Evolutionary conservation across 768 basidiomycete species (phyloP).

Genomic region (Trametes elegans): DNA sequence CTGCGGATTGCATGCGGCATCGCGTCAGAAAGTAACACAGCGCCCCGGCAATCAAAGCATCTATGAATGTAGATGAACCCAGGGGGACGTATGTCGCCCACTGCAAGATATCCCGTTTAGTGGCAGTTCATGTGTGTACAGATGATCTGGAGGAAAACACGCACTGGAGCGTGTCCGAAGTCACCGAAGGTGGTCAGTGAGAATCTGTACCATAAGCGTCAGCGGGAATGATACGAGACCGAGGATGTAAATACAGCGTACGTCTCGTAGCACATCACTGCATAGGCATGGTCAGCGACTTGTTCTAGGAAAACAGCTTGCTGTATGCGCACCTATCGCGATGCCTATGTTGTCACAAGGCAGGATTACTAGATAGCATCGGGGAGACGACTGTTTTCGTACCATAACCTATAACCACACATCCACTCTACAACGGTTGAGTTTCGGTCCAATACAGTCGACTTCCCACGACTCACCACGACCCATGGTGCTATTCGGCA

Average conservation of each 20-base stretch:
- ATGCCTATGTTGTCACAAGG: no score
- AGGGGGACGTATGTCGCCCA: conserved; percentile 22
- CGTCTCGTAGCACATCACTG: conserved; percentile 18
- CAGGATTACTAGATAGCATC: no score
- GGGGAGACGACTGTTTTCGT: no score
- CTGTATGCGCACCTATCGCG: background rate
- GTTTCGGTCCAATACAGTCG: no score
- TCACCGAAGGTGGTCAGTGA: conserved; percentile 4
- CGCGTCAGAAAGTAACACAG: conserved; percentile 21
- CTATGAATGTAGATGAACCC: conserved; percentile 12
- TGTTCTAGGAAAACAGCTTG: background rate
- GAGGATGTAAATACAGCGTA: background rate
- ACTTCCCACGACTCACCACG: background rate
- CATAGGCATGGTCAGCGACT: background rate
- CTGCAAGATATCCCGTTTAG: no score
- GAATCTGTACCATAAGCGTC: background rate
- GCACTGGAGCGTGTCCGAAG: conserved; percentile 1
- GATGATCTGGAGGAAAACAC: background rate
- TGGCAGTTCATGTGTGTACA: no score
- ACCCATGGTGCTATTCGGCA: conserved; percentile 6
- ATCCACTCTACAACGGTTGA: conserved; percentile 6
- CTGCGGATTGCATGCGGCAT: conserved; percentile 11
- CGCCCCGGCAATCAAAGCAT: conserved; percentile 17
- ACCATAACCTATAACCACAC: conserved; percentile 17
- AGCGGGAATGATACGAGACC: background rate